Evolutionary conservation across 2,329 filamentous ascomycete species (phyloP), one percentile per base, ranked within the genome.

Genomic region (Trichoderma asperellum): DNA sequence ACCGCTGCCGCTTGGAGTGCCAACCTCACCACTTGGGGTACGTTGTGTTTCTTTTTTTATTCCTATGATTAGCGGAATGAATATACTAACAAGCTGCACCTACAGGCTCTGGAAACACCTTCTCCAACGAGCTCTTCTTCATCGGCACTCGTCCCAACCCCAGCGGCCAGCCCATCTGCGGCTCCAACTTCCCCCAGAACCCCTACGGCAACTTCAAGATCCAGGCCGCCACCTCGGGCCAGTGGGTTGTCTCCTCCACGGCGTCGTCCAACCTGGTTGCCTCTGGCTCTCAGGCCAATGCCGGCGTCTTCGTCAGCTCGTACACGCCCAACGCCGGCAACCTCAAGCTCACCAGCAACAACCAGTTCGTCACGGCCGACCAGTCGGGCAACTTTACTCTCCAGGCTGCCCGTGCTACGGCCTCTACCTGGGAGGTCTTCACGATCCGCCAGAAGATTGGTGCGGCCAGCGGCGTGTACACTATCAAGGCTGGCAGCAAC

Each of bases 121-220:
- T 63, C 66, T 72, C 71, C 49, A 74, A 74, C 70, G 73, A 74
- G 69, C 68, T 74, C 24, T 72, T 68, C 70, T 74, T 74, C 68
- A 74, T 74, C 68, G 73, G 73, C 40, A 74, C 73, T 16, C 72
- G 73, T 2, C 72, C 73, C 37, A 74, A 74, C 69, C 71, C 73
- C 18, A 72, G 66, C 43, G 72, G 72, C 24, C 21, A 62, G 35
- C 73, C 73, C 43, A 74, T 74, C 64, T 74, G 73, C 71, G 70
- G 72, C 60, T 29, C 63, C 16, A 67, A 67, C 63, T 69, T 74
- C 53, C 73, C 73, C 11, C 70, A 73, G 63, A 74, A 74, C 66
- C 73, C 73, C 21, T 72, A 73, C 61, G 73, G 73, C 52, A 72
- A 58, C 68, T 74, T 74, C 62, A 73, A 71, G 66, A 49, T 74